These are phyloP conservation scores for Ilyonectria robusta DNA, from an alignment of 2,329 filamentous ascomycete genomes.

Conservation along the genomic window DNA sequence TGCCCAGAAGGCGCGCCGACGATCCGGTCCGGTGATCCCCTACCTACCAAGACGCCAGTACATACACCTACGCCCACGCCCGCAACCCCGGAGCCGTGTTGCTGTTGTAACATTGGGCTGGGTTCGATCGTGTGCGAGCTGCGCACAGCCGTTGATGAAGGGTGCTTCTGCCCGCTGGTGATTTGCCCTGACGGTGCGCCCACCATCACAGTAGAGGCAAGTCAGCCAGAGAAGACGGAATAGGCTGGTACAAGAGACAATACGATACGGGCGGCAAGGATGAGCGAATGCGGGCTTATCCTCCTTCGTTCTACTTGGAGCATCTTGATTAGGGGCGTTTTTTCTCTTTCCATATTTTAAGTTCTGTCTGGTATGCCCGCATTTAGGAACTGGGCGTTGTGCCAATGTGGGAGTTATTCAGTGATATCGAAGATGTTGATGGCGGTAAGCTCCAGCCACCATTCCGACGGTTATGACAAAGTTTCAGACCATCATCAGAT, in stretches of 20 bases:
- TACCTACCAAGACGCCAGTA: background rate
- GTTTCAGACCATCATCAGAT: background rate
- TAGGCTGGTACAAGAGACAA: background rate
- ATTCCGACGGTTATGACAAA: slow-evolving; percentile 1
- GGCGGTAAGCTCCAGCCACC: background rate
- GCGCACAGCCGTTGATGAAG: slow-evolving; percentile 25
- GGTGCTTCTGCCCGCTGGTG: slow-evolving; percentile 41
- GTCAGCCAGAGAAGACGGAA: slow-evolving; percentile 22
- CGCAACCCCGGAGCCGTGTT: slow-evolving; percentile 30
- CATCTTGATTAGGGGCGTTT: background rate
- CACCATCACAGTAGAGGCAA: slow-evolving; percentile 33
- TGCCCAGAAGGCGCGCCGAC: slow-evolving; percentile 14
- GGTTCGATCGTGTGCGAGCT: slow-evolving; percentile 37
- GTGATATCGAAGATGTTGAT: background rate
- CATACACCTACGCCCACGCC: background rate
- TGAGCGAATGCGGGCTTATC: background rate
- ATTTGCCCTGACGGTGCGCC: slow-evolving; percentile 38
- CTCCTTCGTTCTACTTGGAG: background rate
- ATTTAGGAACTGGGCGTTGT: background rate
- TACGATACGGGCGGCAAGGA: background rate
- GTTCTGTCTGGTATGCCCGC: background rate
- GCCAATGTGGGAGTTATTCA: background rate
- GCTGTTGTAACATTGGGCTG: slow-evolving; percentile 40
- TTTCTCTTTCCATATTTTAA: background rate
- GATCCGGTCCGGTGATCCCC: background rate